Evolutionary conservation across 306 rosid genomes (phyloP).

Genomic region (Lotus japonicus): DNA sequence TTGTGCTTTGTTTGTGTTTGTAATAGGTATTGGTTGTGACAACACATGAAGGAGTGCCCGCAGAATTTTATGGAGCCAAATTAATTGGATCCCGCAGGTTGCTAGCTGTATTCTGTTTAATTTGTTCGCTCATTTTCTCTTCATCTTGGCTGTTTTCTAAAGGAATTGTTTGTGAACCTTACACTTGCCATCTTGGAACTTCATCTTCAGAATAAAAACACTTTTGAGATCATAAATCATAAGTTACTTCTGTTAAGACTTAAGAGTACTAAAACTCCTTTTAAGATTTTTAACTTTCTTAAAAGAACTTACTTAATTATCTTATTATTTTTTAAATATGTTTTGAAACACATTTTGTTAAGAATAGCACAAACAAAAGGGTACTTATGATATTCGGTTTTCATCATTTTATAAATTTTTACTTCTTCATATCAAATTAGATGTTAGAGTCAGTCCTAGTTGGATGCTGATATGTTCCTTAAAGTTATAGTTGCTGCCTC

Average conservation of each 20-base stretch:
- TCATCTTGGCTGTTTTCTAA: background rate
- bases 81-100: constrained; percentile 88
- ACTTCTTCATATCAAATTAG: too few species aligned
- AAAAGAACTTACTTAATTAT: too few species aligned
- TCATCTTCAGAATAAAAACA: background rate
- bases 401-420: too few species aligned
- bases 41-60: constrained; percentile 93
- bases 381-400: background rate
- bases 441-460: too few species aligned
- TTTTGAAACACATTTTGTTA: background rate
- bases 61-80: constrained; percentile 89
- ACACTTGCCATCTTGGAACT: background rate
- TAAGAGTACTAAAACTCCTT: too few species aligned
- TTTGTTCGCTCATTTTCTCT: background rate
- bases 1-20: too few species aligned
- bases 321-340: too few species aligned
- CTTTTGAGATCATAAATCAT: too few species aligned
- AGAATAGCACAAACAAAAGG: background rate
- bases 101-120: constrained; percentile 5
- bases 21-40: constrained; percentile 98
- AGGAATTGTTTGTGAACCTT: background rate
- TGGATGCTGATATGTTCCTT: constrained; percentile 4
- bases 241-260: too few species aligned
- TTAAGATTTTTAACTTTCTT: too few species aligned
- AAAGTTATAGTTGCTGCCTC: background rate